Percentiles rank a stretch among this genome's conserved stretches.
phyloP scores from a whole-genome alignment of 345 rosid genomes.

The Citrus inodora region DNA sequence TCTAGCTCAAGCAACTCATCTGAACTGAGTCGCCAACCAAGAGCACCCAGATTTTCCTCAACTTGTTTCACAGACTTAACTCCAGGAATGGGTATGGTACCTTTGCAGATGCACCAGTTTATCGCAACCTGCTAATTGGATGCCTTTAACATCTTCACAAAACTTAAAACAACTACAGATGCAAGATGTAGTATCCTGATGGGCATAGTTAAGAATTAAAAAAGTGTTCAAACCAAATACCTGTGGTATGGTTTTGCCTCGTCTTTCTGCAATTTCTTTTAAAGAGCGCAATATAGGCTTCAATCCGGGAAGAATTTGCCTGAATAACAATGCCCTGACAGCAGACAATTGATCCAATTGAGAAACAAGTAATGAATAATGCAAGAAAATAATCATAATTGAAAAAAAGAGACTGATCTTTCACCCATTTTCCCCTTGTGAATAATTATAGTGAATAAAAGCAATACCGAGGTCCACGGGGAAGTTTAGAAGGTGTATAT shows the following conservation, averaged over 20 bases:
- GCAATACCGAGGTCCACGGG: constrained; percentile 73
- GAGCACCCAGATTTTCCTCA: constrained; percentile 81
- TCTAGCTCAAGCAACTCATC: constrained; percentile 75
- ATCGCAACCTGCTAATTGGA: constrained; percentile 58
- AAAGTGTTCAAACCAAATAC: constrained; percentile 17
- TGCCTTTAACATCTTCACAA: not conserved
- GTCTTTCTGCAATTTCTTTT: constrained; percentile 48
- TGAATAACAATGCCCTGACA: constrained; percentile 62
- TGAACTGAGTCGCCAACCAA: constrained; percentile 69
- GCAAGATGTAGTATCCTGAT: too few species aligned
- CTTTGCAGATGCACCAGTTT: constrained; percentile 92
- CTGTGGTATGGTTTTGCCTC: constrained; percentile 71
- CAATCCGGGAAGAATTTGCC: constrained; percentile 82
- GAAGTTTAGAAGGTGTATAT: constrained; percentile 68
- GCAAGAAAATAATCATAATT: not conserved
- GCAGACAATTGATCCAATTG: not conserved
- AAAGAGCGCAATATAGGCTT: constrained; percentile 55
- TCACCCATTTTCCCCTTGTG: not conserved
- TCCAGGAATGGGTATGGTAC: constrained; percentile 86
- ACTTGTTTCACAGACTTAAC: constrained; percentile 70
- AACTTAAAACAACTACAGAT: too few species aligned
- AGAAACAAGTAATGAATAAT: not conserved
- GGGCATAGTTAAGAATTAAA: not conserved
- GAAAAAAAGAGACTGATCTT: not conserved
- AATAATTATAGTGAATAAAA: not conserved